These are phyloP conservation scores for Mycena albidolilacea DNA, from an alignment of 768 basidiomycete species.

Conservation along the genomic window DNA sequence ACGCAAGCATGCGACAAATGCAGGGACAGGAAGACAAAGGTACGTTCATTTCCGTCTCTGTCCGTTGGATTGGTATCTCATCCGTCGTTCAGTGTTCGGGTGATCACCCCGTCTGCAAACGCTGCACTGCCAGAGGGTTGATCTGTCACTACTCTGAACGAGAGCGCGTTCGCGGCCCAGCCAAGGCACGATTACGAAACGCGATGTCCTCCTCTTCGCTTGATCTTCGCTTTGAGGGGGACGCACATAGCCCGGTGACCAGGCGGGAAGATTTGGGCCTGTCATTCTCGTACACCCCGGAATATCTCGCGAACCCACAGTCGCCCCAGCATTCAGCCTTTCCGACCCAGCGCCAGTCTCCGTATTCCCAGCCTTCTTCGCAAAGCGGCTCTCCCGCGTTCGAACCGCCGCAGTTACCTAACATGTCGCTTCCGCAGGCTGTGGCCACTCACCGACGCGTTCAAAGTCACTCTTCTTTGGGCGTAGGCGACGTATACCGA, in stretches of 20 bases:
- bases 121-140: constrained; percentile 65
- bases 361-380: constrained; percentile 17
- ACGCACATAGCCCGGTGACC: constrained; percentile 13
- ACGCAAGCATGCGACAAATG: constrained; percentile 72
- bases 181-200: constrained; percentile 49
- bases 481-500: constrained; percentile 29
- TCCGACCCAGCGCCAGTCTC: neutral
- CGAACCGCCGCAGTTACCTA: neutral
- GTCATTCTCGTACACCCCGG: neutral
- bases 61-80: neutral
- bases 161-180: constrained; percentile 50
- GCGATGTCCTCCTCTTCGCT: constrained; percentile 47
- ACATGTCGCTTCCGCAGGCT: constrained; percentile 24
- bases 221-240: constrained; percentile 39
- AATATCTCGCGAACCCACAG: constrained; percentile 2
- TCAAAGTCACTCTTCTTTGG: constrained; percentile 46
- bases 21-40: constrained; percentile 72
- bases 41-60: constrained; percentile 39
- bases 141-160: constrained; percentile 63
- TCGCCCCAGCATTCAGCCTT: constrained; percentile 2
- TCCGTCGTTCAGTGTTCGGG: constrained; percentile 64
- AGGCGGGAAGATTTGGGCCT: constrained; percentile 28
- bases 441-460: constrained; percentile 37
- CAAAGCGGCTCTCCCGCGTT: neutral
- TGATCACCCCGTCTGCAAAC: constrained; percentile 66